Evolutionary conservation across 768 basidiomycete species (phyloP), one percentile per base, ranked within the genome.

Genomic region (Mycena galericulata): DNA sequence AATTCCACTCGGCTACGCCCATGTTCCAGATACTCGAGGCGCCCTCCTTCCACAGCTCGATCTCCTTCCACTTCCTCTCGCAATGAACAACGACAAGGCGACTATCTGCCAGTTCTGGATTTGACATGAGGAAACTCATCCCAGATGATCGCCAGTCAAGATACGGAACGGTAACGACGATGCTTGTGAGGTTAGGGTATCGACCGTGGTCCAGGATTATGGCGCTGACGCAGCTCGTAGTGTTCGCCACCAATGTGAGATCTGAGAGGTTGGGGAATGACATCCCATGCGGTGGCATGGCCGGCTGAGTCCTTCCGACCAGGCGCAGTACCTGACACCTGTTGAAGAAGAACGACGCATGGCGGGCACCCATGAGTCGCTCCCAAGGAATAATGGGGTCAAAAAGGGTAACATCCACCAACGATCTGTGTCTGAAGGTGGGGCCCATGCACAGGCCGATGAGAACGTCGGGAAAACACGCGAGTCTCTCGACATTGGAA

Each of bases 51-150:
- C 68, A 69, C 8, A 49, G 30, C 0, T 61, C 68, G 3, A 69
- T 20, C 38, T 69, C 68, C 45, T 69, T 69, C 68, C 68, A 69
- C 38, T 65, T 65, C 11, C 55, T 69, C 6, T n/a, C 17, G 22
- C 68, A 64, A 26, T 69, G 68, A 0, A 69, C 68, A 15, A 69
- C 32, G 20, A 55, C 56, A 18, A 69, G 62, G 0, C 68, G 68
- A 3, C 7, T 1, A 22, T 69, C 68, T 7, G 20, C 18, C 8
- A 68, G 32, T 34, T 64, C 57, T 4, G 62, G 68, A 3, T 59
- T 56, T 18, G 62, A 47, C 68, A 69, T 69, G 14, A 69, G 53
- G 32, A 40, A 65, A 20, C n/a, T n/a, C 45, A 59, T 47, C 36
- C 68, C 62, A 9, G 38, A 17, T 3, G 17, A 0, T 0, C 68